phyloP scores from a whole-genome alignment of 345 rosid species.

The Hevea brasiliensis region DNA sequence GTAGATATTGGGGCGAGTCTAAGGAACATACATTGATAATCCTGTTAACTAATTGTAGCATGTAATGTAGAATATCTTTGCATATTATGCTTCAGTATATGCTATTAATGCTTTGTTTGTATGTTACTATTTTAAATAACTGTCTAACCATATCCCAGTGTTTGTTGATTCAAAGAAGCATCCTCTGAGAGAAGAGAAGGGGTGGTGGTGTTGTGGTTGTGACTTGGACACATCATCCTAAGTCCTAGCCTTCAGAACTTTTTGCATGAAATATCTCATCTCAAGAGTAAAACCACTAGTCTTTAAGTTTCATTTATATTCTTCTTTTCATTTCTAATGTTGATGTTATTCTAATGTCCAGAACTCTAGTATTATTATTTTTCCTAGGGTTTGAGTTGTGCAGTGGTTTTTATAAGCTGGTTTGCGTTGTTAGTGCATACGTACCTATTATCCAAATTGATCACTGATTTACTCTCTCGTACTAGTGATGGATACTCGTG shows the following conservation, averaged over 20 bases:
- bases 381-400: not conserved
- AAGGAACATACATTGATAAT: not conserved
- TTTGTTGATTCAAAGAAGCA: not conserved
- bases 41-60: not conserved
- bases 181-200: no score
- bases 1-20: not conserved
- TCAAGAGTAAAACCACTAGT: no score
- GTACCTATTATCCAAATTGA: not conserved
- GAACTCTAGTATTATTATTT: not conserved
- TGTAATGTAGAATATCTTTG: not conserved
- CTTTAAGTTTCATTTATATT: no score
- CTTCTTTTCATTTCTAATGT: not conserved
- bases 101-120: not conserved
- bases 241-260: not conserved
- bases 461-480: constrained; percentile 20
- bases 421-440: not conserved
- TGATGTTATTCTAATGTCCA: not conserved
- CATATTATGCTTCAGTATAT: not conserved
- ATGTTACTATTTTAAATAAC: not conserved
- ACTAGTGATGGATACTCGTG: constrained; percentile 58
- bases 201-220: no score
- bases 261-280: not conserved
- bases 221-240: no score
- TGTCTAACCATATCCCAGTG: not conserved
- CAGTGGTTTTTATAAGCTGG: not conserved